Conservation (phyloP, 2,329 filamentous ascomycete genomes). For the Cryphonectria nitschkei region DNA sequence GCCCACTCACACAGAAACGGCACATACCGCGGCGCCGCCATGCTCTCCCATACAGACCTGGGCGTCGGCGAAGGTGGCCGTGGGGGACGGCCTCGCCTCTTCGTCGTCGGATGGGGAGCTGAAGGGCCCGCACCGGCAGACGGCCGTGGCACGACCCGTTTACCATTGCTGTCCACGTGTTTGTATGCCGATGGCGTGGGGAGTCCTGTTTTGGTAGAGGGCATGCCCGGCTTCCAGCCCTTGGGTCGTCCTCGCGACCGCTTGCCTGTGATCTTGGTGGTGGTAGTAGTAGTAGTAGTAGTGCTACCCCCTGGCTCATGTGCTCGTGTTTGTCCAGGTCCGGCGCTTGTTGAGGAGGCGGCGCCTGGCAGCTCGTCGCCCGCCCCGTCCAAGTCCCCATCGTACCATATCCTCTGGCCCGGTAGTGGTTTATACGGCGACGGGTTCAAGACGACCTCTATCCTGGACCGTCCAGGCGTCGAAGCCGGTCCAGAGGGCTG, state of each 20-base stretch:
- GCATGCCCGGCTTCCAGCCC: slow-evolving; percentile 30
- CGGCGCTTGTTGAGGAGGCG: background rate
- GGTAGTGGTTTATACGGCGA: slow-evolving; percentile 13
- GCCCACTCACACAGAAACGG: slow-evolving; percentile 64
- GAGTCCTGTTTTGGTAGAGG: slow-evolving; percentile 19
- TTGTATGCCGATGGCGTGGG: slow-evolving; percentile 6
- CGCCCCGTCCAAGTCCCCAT: slow-evolving; percentile 15
- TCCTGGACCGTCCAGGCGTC: slow-evolving; percentile 14
- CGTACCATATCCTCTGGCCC: background rate
- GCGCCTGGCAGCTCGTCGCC: slow-evolving; percentile 13
- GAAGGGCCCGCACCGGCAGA: background rate
- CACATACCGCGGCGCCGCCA: slow-evolving; percentile 47
- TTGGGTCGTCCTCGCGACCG: slow-evolving; percentile 27
- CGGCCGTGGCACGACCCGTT: background rate
- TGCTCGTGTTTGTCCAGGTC: background rate
- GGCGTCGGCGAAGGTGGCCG: slow-evolving; percentile 28
- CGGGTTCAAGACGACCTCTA: slow-evolving; percentile 26
- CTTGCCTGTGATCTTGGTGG: slow-evolving; percentile 10
- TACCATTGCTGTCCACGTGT: slow-evolving; percentile 11
- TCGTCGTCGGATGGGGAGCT: background rate
- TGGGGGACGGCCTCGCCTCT: slow-evolving; percentile 36
- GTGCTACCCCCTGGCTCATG: background rate
- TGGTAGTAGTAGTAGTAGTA: background rate
- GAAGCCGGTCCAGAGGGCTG: background rate
- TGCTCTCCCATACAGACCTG: slow-evolving; percentile 31